Base-by-base conservation (phyloP, 805 yeast species). In the Yarrowia yakushimensis region DNA sequence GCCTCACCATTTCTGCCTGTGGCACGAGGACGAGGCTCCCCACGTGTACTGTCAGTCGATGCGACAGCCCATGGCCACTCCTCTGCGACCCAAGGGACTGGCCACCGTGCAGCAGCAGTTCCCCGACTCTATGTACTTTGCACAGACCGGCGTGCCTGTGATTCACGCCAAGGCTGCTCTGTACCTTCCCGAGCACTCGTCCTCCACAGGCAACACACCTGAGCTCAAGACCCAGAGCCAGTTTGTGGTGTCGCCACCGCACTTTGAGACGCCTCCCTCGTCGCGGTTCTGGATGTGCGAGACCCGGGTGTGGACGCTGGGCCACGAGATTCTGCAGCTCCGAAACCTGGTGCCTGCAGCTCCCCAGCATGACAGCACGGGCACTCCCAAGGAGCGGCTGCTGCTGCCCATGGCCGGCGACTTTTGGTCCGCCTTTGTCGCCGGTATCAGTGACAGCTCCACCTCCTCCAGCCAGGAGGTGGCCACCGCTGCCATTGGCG, bases 391-490 rank as follows among this genome's bases (percentile, higher is more conserved):
- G 36, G 77, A 74, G 55, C 66, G 71, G 34, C 67, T 74, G n/a
- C 66, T 42, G 27, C 67, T 74, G 25, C 77, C 76, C 13, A 73
- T 73, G 65, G 70, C 76, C 17, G 66, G 72, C 22, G 78, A 74
- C 60, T 74, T 74, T 65, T 74, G 77, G 77, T 66, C 72, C 5
- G 77, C 76, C 27, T 74, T 74, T 65, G 61, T 74, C 33, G 65
- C 66, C 18, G 74, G 76, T 4, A 69, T 74, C 63, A 25, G 28
- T 10, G 48, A 55, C 39, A 15, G n/a, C 22, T 55, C 61, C 13
- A 13, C 33, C n/a, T 28, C 34, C 13, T 41, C 61, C 28, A 28
- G 25, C 12, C 52, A 45, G 52, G 48, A 41, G 36, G 61, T 55
- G 30, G 48, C 61, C 39, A 39, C 61, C 8, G 48, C 61, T 6